Evolutionary conservation across 106 monocot species (phyloP).

Genomic region (Allium cepa): DNA sequence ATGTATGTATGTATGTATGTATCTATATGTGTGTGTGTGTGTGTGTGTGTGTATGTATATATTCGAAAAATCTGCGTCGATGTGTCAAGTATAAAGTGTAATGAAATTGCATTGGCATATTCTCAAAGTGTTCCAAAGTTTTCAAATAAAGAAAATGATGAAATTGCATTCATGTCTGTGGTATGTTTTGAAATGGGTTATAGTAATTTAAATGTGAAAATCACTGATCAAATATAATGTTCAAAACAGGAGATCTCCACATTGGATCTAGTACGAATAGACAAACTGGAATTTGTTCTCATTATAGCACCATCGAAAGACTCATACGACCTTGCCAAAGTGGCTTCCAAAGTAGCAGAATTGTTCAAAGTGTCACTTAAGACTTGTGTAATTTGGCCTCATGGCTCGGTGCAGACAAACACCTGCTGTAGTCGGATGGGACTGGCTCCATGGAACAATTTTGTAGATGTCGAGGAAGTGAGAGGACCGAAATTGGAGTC

Average conservation of each 20-base stretch:
- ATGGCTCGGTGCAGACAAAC: slow-evolving; percentile 25
- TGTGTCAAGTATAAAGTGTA: too few relatives aligned
- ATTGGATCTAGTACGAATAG: slow-evolving; percentile 69
- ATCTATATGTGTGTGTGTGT: too few relatives aligned
- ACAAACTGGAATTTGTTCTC: slow-evolving; percentile 80
- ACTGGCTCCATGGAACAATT: slow-evolving; percentile 44
- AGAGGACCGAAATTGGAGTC: slow-evolving; percentile 18
- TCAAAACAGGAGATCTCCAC: slow-evolving; percentile 66
- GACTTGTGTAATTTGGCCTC: slow-evolving; percentile 80
- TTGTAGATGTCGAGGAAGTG: slow-evolving; percentile 70
- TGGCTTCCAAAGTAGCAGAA: slow-evolving; percentile 36
- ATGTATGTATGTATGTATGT: too few relatives aligned
- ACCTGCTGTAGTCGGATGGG: slow-evolving; percentile 15
- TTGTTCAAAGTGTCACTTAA: slow-evolving; percentile 33
- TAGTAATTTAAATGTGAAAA: too few relatives aligned
- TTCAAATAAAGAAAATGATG: too few relatives aligned
- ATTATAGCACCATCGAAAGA: slow-evolving; percentile 70
- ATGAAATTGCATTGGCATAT: too few relatives aligned
- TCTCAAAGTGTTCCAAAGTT: too few relatives aligned
- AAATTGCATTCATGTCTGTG: too few relatives aligned
- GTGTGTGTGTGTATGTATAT: too few relatives aligned
- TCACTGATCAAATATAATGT: background rate
- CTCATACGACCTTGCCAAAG: slow-evolving; percentile 68
- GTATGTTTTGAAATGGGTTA: too few relatives aligned
- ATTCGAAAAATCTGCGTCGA: too few relatives aligned